A percentile compares a stretch with the other conserved stretches of the same genome.
Conservation (phyloP, 148 eudicot species). For the Vaccinium vitisidaea region DNA sequence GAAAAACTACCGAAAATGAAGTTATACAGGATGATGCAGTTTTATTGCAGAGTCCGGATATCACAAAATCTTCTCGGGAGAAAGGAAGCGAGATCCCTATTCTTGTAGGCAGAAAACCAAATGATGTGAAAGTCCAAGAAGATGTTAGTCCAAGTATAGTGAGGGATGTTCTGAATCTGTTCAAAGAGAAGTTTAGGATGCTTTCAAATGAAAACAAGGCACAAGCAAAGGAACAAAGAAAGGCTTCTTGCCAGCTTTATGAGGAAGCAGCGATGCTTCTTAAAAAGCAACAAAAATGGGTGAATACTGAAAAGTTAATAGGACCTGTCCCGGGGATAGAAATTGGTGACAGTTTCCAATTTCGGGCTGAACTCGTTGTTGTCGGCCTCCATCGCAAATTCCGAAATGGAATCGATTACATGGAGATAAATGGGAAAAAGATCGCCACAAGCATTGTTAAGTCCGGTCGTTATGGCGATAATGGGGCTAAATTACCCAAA, state of each 20-base stretch:
- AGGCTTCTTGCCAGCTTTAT: neutral
- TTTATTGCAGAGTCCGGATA: constrained; percentile 8
- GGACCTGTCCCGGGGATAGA: constrained; percentile 47
- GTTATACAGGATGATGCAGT: neutral
- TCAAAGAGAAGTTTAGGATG: neutral
- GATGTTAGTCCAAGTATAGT: constrained; percentile 20
- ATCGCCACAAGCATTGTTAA: constrained; percentile 53
- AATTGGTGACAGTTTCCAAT: constrained; percentile 45
- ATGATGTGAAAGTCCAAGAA: neutral
- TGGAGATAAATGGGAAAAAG: constrained; percentile 21
- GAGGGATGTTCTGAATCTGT: constrained; percentile 22
- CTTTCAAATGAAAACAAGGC: neutral
- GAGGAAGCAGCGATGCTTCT: constrained; percentile 23
- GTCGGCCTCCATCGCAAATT: constrained; percentile 48
- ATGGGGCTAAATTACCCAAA: neutral
- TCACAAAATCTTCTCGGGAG: neutral
- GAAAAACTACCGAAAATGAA: constrained; percentile 5
- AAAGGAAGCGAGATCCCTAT: neutral
- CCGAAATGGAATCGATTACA: constrained; percentile 42
- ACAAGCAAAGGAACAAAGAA: neutral
- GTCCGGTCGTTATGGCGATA: constrained; percentile 41
- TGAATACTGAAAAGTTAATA: constrained; percentile 17
- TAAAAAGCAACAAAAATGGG: constrained; percentile 20
- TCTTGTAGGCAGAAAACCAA: neutral
- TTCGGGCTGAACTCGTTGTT: constrained; percentile 40